Percentiles rank a stretch among this genome's conserved stretches.
phyloP scores from a whole-genome alignment of 164 flowering plant genomes.

The Dillenia suffruticosa region DNA sequence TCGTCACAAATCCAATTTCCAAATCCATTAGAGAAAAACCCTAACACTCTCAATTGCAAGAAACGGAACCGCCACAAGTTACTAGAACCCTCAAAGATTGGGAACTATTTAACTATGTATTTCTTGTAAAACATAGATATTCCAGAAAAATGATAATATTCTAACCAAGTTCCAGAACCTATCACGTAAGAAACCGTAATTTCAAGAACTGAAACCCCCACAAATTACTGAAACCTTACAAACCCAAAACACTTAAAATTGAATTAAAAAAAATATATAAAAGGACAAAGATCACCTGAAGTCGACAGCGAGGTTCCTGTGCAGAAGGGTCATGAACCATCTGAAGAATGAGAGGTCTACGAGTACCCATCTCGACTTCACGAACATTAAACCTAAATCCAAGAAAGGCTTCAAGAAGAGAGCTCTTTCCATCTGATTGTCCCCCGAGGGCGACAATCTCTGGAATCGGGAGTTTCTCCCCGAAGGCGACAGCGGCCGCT shows the following conservation, averaged over 20 bases:
- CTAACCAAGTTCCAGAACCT: not conserved
- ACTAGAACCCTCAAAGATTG: no score
- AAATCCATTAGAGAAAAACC: no score
- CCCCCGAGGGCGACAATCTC: constrained; percentile 97
- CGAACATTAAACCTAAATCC: constrained; percentile 96
- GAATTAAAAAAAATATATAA: not conserved
- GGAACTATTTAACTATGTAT: no score
- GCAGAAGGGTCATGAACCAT: constrained; percentile 92
- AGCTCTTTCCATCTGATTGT: constrained; percentile 98
- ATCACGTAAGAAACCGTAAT: no score
- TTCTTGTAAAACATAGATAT: no score
- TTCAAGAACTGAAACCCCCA: not conserved
- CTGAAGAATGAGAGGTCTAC: constrained; percentile 90
- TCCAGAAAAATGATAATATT: no score
- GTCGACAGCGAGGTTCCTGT: constrained; percentile 83
- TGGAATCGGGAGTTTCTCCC: constrained; percentile 94
- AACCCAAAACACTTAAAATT: not conserved
- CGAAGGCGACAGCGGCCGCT: constrained; percentile 95
- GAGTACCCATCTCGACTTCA: constrained; percentile 98
- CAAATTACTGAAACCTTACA: not conserved
- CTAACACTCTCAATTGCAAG: no score
- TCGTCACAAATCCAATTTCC: no score
- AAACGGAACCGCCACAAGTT: no score
- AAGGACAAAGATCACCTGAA: constrained; percentile 53
- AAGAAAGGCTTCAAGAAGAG: constrained; percentile 90